Base-by-base conservation (phyloP, 1,139 yeast species). In the Geotrichum phurueaensis region DNA sequence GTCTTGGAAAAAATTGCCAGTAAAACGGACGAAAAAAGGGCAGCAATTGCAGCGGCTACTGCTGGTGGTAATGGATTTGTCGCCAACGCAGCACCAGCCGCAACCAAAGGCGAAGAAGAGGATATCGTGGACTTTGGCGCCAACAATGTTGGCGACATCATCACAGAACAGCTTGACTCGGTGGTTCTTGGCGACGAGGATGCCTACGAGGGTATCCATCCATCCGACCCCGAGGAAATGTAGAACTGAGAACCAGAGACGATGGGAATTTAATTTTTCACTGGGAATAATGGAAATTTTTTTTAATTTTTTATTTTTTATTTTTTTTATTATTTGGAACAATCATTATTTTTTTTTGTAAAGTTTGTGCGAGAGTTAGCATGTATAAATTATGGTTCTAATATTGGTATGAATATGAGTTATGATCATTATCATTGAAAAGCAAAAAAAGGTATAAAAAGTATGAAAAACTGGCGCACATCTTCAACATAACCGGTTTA, bases 91-190 rank as follows among this genome's bases (percentile, higher is more conserved):
- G 25, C 53, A 13, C 22, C 53, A 7, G 27, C 51, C 20, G 13
- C 47, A 43, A 20, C 18, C 13, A 23, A 54, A 73, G 96, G 96
- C 1, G 63, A 78, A 62, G 70, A 51, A 29, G 18, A 10, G 6
- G 22, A 36, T 10, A 18, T 3, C 3, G 74, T 89, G 12, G 56
- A 54, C 23, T 54, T 25, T 27, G 51, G 51, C 1, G 56, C 56
- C 23, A 54, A 54, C 31, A 54, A 45, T 45, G 36, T 31, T 13
- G 56, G 56, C 10, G 56, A 54, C 29, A 50, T 54, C 3, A 43
- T 33, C 18, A 45, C 51, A 18, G 56, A 54, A 23, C 51, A 43
- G 43, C 43, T 36, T n/a, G 43, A 36, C 18, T 36, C 43, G 18
- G 43, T 36, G 6, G 43, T 36, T 10, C 6, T 36, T 2, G 43